These are phyloP conservation scores for Trypanosoma mega DNA, from an alignment of 208 protist genomes.

Conservation along the genomic window DNA sequence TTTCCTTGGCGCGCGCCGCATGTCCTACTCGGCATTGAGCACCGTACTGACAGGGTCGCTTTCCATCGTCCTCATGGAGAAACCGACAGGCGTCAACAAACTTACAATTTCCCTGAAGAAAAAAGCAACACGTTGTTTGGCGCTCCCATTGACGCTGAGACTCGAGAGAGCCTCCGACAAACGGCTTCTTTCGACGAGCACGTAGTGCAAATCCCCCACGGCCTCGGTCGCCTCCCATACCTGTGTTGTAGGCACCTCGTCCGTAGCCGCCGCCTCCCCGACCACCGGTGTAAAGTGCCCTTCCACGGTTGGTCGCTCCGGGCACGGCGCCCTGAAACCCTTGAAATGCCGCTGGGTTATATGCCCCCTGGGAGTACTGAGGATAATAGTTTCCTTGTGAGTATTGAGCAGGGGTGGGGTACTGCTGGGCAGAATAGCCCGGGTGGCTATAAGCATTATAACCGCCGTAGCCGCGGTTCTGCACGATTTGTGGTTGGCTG, in stretches of 20 bases:
- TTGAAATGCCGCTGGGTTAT: slow-evolving; percentile 25
- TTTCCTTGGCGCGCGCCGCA: slow-evolving; percentile 23
- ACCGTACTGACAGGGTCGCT: slow-evolving; percentile 66
- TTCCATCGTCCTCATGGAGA: slow-evolving; percentile 63
- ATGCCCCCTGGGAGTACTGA: slow-evolving; percentile 23
- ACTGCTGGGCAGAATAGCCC: slow-evolving; percentile 25
- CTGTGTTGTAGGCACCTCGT: slow-evolving; percentile 29
- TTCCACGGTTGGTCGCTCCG: slow-evolving; percentile 18
- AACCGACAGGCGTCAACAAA: slow-evolving; percentile 80
- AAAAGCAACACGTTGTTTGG: slow-evolving; percentile 82
- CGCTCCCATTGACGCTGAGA: slow-evolving; percentile 72
- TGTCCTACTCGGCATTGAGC: slow-evolving; percentile 53
- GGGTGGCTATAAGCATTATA: slow-evolving; percentile 34
- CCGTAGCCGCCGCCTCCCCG: slow-evolving; percentile 29
- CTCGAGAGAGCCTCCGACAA: slow-evolving; percentile 82
- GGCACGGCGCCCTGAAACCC: slow-evolving; percentile 20
- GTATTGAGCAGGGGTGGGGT: slow-evolving; percentile 18
- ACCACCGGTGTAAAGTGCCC: slow-evolving; percentile 20
- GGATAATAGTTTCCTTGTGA: slow-evolving; percentile 25
- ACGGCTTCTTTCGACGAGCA: slow-evolving; percentile 58
- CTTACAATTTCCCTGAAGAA: slow-evolving; percentile 77
- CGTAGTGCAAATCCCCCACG: slow-evolving; percentile 42
- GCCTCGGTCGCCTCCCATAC: slow-evolving; percentile 42
- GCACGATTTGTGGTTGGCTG: slow-evolving; percentile 25
- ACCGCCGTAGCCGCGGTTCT: slow-evolving; percentile 27